Evolutionary conservation across 768 basidiomycete species (phyloP), one percentile per base, ranked within the genome.

Genomic region (Mycena albidolilacea): DNA sequence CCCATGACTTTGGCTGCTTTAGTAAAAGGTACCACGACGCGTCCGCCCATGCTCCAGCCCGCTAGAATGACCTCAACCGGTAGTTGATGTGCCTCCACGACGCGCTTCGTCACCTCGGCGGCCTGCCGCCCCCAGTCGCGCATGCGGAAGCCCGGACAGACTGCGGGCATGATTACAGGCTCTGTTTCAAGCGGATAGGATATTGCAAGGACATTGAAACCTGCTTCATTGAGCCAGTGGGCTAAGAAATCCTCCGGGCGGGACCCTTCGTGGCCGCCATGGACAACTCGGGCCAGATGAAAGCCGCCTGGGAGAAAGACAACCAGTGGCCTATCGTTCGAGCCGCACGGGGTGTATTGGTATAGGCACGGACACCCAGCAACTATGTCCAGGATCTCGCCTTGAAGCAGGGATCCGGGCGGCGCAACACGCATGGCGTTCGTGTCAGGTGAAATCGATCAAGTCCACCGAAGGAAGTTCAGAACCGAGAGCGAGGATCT

Each of bases 301-400:
- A 52, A 52, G 50, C 50, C 50, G 50, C 50, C 50, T n/a, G 50
- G 50, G 50, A 52, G 19, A 21, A 52, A 52, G 21, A 52, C 50
- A 3, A 52, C 50, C 50, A 52, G n/a, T 52, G 19, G 50, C 14
- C 21, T n/a, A n/a, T 21, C 50, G 7, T 14, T n/a, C 7, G 50
- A 52, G n/a, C 7, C 10, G 5, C n/a, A n/a, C 7, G 50, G 50
- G 50, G 0, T 8, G 50, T 52, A 52, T 52, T 4, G n/a, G n/a
- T 21, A 52, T n/a, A 52, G n/a, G 21, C 50, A 52, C 7, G 50
- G 50, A 52, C 21, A 11, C n/a, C 50, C 50, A 7, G 50, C 50
- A 21, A 52, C 50, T 7, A 21, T 52, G n/a, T 52, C 50, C 21
- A 52, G n/a, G 50, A 52, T 52, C 19, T 52, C 50, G 50, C 50